phyloP scores from a whole-genome alignment of 1,284 basidiomycete genomes.

The Blastosporella zonata region DNA sequence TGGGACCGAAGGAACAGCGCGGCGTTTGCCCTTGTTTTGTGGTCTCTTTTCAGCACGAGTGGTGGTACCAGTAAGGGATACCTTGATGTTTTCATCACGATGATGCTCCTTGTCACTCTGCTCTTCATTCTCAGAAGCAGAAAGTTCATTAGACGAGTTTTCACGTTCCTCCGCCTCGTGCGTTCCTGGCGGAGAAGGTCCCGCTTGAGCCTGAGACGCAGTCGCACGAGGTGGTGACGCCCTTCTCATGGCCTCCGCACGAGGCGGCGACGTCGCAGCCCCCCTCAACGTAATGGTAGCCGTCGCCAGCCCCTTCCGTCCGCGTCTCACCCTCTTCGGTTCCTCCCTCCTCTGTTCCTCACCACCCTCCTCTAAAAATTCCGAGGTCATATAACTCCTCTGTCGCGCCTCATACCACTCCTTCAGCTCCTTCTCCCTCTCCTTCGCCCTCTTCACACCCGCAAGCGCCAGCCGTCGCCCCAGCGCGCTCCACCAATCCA shows the following conservation, averaged over 20 bases:
- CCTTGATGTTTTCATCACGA: not conserved
- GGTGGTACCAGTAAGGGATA: not conserved
- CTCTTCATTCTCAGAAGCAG: not conserved
- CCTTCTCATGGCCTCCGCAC: conserved; percentile 2
- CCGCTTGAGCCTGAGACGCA: not conserved
- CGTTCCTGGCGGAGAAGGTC: not conserved
- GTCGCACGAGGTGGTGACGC: not conserved
- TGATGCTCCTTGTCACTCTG: not conserved
- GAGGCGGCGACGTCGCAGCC: conserved; percentile 19
- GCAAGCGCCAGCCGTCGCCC: conserved; percentile 54
- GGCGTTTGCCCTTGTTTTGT: not conserved
- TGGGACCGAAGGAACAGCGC: not conserved
- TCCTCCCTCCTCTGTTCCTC: not conserved
- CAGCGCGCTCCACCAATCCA: conserved; percentile 45
- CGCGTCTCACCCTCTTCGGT: conserved; percentile 27
- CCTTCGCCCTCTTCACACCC: conserved; percentile 49
- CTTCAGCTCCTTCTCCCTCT: conserved; percentile 57
- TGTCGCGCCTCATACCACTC: conserved; percentile 39
- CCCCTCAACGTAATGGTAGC: conserved; percentile 55
- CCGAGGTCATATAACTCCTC: not conserved
- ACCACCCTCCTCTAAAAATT: not conserved
- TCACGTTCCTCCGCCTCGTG: not conserved
- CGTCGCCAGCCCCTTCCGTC: conserved; percentile 51
- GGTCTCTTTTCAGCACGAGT: not conserved
- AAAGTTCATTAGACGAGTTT: not conserved